Base-by-base conservation (phyloP, 768 basidiomycete genomes). In the Pisolithus marmoratus region DNA sequence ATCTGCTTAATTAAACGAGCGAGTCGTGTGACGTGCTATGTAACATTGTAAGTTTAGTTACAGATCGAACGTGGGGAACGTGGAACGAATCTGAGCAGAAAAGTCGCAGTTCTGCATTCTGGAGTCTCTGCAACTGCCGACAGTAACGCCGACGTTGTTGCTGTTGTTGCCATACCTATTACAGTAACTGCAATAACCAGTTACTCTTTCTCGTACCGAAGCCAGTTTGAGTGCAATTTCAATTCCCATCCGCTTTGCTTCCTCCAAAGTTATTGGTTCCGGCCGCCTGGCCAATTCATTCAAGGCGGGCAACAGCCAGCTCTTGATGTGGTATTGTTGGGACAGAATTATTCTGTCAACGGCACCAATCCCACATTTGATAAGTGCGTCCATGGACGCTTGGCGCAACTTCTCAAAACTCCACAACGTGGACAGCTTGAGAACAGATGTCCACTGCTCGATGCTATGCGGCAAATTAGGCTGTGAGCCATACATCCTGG, bases 351-450 rank as follows among this genome's bases (percentile, higher is more conserved):
- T 63, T 40, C 63, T 69, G 44, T 73, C 68, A 20, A 67, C 65
- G 0, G 69, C 54, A 2, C 67, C 12, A 9, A 44, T 5, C 8
- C 2, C 1, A 0, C 42, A 59, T 1, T 64, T 56, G 24, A 61
- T 50, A 20, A 50, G 46, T 3, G 46, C 47, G 4, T 60, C 12
- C 11, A 71, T 65, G 1, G 71, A 70, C 5, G 56, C 54, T n/a
- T 54, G 22, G 8, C 69, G 66, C 22, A 72, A 37, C 7, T 36
- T 51, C 9, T 56, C 51, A 50, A 77, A 73, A 22, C 52, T 54
- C 72, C 73, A 75, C 48, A 68, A 64, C 4, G 56, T 64, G 5
- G 74, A 62, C 15, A 75, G 60, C 50, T 68, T 70, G 15, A 76
- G 64, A 14, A 70, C 63, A 0, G 70, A 62, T 3, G 63, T 56